Percentiles rank a stretch among this genome's conserved stretches.
Evolutionary conservation across 495 filamentous ascomycete species (phyloP).

Genomic region (Aspergillus nidulans): DNA sequence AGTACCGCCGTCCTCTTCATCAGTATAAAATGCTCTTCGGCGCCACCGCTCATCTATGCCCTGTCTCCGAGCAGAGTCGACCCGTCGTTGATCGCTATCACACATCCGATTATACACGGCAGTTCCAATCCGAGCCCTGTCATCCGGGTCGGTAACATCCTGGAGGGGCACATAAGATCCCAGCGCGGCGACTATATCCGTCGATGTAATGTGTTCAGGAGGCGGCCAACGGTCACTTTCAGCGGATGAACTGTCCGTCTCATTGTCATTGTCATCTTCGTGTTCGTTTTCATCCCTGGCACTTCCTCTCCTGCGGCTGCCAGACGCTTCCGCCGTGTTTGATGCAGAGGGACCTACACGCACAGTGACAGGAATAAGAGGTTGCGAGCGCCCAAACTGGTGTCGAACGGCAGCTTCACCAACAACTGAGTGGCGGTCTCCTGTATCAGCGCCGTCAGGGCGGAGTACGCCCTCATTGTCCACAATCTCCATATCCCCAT

Average conservation of each 20-base stretch:
- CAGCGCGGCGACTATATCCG: conserved; percentile 38
- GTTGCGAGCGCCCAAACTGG: conserved; percentile 36
- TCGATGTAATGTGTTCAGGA: conserved; percentile 35
- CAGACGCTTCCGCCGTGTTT: conserved; percentile 10
- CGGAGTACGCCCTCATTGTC: conserved; percentile 50
- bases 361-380: conserved; percentile 35
- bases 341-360: conserved; percentile 20
- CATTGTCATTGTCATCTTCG: conserved; percentile 27
- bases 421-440: conserved; percentile 43
- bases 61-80: conserved; percentile 39
- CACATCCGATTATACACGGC: conserved; percentile 38
- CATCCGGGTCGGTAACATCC: conserved; percentile 38
- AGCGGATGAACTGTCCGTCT: conserved; percentile 30
- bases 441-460: conserved; percentile 43
- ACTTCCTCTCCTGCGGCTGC: conserved; percentile 15
- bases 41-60: conserved; percentile 69
- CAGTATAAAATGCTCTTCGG: conserved; percentile 69
- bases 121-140: conserved; percentile 39
- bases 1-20: conserved; percentile 69
- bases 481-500: conserved; percentile 59
- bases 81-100: conserved; percentile 36
- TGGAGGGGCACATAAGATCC: conserved; percentile 32
- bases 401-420: conserved; percentile 45
- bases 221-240: conserved; percentile 36
- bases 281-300: conserved; percentile 24